Evolutionary conservation across 2,329 filamentous ascomycete species (phyloP).

Genomic region (Ceratocystis huliohia): DNA sequence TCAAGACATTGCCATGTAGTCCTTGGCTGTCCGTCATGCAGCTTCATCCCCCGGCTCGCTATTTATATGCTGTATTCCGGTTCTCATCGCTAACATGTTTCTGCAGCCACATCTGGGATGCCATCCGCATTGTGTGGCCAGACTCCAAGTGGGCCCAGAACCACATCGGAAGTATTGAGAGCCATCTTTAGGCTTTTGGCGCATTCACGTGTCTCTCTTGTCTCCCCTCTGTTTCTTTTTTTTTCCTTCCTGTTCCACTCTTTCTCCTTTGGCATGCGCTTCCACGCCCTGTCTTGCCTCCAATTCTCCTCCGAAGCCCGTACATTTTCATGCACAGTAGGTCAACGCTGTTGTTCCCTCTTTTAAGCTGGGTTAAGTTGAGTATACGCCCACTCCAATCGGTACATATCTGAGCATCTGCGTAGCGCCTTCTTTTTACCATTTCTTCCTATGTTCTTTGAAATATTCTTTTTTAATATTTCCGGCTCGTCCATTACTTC

Average conservation of each 20-base stretch:
- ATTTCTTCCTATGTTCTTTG: conserved; percentile 6
- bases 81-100: conserved; percentile 18
- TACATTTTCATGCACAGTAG: conserved; percentile 1
- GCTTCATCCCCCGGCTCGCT: conserved; percentile 7
- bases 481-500: not conserved
- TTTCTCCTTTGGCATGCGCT: not conserved
- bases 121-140: conserved; percentile 81
- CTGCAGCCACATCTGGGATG: conserved; percentile 80
- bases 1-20: not conserved
- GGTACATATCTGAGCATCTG: conserved; percentile 7
- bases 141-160: conserved; percentile 73
- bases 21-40: not conserved
- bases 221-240: not conserved
- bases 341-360: not conserved
- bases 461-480: conserved; percentile 11
- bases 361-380: not conserved
- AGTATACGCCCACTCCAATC: not conserved
- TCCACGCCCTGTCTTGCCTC: not conserved
- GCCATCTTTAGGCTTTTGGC: conserved; percentile 48
- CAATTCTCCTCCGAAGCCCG: not conserved
- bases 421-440: conserved; percentile 5
- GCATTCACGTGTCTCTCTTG: conserved; percentile 8
- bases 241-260: not conserved
- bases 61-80: conserved; percentile 22
- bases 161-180: conserved; percentile 55